Base-by-base conservation (phyloP, 495 filamentous ascomycete species). In the Niebla homalea region DNA sequence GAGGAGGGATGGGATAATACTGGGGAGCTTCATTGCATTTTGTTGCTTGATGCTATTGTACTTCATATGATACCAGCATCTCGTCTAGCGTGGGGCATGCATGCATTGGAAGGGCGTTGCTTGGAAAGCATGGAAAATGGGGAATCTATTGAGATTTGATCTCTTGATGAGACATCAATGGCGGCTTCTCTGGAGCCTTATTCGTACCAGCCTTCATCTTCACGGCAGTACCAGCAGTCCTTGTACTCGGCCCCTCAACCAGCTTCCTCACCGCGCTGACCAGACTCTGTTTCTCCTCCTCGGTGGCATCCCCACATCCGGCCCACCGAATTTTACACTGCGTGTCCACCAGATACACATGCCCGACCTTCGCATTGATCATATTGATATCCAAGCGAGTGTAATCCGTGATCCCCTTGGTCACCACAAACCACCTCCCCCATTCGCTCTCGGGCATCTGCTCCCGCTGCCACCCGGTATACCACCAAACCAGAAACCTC, bases 321-420 rank as follows among this genome's bases (percentile, higher is more conserved):
- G 90, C 92, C 92, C 92, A 99, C 32, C 92, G 76, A 52, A 99
- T 96, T 67, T 76, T 82, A 67, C 87, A 93, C 42, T 87, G 68
- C 57, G 78, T 70, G 68, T 99, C 92, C 51, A 99, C 65, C 49
- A 99, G 71, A 68, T 94, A 99, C 22, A 88, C 85, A 70, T 96
- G 96, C 12, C 93, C 93, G 11, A 95, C 89, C 67, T 85, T 88
- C 37, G 73, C 76, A 66, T 97, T 99, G 63, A 87, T 62, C 60
- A 92, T 67, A 3, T 87, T 89, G 54, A 97, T 81, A 32, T 74
- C 70, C 62, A 89, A 82, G 48, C 81, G 77, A 23, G 94, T 77
- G 19, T 80, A 70, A 32, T 87, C 80, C 0, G 72, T 75, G 36
- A 99, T 59, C 0, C 89, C 92, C 58, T 69, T 82, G 53, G 76